A percentile compares a stretch with the other conserved stretches of the same genome.
Evolutionary conservation across 805 yeast species (phyloP).

Genomic region (Wickerhamomyces bisporus): DNA sequence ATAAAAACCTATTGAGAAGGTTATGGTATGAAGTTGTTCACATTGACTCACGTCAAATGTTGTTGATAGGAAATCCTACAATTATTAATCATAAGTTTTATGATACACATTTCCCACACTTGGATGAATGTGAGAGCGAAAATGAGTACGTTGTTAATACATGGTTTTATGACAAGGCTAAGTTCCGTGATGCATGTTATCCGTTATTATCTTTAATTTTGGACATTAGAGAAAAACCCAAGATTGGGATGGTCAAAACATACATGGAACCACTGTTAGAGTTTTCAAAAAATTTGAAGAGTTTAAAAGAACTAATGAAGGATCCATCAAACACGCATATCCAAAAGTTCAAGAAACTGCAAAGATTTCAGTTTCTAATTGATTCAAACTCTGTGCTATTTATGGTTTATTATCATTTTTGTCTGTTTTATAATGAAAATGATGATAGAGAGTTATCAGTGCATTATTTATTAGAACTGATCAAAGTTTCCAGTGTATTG

Average conservation of each 20-base stretch:
- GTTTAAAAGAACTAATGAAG: constrained; percentile 12
- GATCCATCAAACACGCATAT: constrained; percentile 14
- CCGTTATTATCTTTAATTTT: constrained; percentile 16
- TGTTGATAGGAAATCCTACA: constrained; percentile 20
- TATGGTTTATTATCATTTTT: constrained; percentile 21
- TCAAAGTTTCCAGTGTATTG: constrained; percentile 4
- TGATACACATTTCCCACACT: constrained; percentile 8
- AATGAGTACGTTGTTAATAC: constrained; percentile 16
- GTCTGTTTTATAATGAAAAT: constrained; percentile 13
- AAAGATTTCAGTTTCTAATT: constrained; percentile 2
- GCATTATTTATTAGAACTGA: constrained; percentile 7
- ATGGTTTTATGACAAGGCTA: constrained; percentile 10
- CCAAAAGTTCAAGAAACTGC: constrained; percentile 13
- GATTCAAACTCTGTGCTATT: constrained; percentile 13
- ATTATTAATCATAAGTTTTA: constrained; percentile 14
- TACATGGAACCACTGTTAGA: constrained; percentile 11
- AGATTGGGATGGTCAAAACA: constrained; percentile 7
- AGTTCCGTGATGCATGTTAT: constrained; percentile 9
- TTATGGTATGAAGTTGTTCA: constrained; percentile 19
- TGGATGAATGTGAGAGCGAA: constrained; percentile 19
- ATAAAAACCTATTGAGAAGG: constrained; percentile 17
- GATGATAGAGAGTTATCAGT: constrained; percentile 11
- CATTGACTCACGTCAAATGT: constrained; percentile 18
- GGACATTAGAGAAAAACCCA: constrained; percentile 16
- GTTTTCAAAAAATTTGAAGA: constrained; percentile 1